Conservation (phyloP, 202 grass and related monocot species). For the Eragrostis tef region DNA sequence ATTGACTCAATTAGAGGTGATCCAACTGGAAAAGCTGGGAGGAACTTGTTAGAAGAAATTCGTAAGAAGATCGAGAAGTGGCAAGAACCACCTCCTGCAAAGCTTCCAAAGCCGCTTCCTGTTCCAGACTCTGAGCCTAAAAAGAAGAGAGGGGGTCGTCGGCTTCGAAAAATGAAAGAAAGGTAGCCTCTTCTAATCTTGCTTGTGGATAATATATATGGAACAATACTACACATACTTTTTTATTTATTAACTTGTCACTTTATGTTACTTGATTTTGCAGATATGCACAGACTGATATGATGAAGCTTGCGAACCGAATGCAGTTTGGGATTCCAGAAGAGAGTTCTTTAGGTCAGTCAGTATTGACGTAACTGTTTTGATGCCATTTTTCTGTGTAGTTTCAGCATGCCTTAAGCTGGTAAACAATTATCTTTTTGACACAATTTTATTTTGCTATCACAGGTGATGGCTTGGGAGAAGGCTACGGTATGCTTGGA, state of each 20-base stretch:
- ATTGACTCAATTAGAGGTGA: constrained; percentile 82
- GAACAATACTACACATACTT: not conserved
- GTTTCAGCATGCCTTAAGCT: constrained; percentile 21
- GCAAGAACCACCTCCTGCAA: constrained; percentile 88
- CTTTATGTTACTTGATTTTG: constrained; percentile 16
- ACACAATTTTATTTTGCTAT: constrained; percentile 27
- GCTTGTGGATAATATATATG: not conserved
- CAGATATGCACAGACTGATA: constrained; percentile 79
- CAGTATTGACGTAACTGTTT: not conserved
- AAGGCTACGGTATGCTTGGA: constrained; percentile 90
- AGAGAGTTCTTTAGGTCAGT: constrained; percentile 79
- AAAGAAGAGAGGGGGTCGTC: constrained; percentile 76
- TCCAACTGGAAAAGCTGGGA: constrained; percentile 75
- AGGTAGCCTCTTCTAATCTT: constrained; percentile 49
- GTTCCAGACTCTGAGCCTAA: constrained; percentile 82
- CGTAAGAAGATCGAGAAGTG: constrained; percentile 84
- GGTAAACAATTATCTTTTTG: not conserved
- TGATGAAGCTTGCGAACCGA: constrained; percentile 81
- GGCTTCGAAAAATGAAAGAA: constrained; percentile 91
- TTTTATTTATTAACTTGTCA: not conserved
- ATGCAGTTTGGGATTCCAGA: constrained; percentile 79
- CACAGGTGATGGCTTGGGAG: constrained; percentile 85
- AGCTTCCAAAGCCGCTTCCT: constrained; percentile 78
- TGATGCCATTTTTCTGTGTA: not conserved
- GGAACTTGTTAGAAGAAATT: constrained; percentile 70